phyloP scores from a whole-genome alignment of 352 stramenopile genomes.

The Globisporangium spiculum region DNA sequence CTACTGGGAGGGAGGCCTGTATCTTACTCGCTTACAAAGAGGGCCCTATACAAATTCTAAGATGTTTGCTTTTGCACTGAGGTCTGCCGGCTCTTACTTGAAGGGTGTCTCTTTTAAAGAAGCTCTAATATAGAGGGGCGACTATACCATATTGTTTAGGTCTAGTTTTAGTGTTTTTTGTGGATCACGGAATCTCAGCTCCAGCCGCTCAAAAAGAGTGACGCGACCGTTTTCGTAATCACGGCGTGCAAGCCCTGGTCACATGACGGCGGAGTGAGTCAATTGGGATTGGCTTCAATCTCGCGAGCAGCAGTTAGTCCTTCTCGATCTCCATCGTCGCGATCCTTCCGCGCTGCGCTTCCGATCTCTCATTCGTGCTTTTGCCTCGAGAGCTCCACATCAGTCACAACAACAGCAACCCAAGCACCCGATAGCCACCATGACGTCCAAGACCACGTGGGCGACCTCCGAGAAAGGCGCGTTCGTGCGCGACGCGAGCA shows the following conservation, averaged over 20 bases:
- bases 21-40: no score
- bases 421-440: slow-evolving; percentile 17
- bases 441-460: slow-evolving; percentile 68
- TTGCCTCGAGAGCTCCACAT: not conserved
- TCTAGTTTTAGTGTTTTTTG: not conserved
- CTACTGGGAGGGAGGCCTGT: no score
- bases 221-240: slow-evolving; percentile 11
- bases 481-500: slow-evolving; percentile 70
- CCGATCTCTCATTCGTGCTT: slow-evolving; percentile 16
- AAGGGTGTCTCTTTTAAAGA: no score
- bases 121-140: no score
- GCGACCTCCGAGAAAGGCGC: slow-evolving; percentile 62
- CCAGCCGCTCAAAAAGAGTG: not conserved
- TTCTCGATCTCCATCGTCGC: not conserved
- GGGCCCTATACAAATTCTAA: no score
- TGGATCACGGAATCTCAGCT: slow-evolving; percentile 2
- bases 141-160: no score
- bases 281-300: not conserved
- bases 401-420: not conserved
- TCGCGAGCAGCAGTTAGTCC: not conserved
- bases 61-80: no score
- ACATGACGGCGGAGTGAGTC: not conserved
- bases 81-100: no score
- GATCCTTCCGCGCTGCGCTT: not conserved
- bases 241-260: not conserved